These are phyloP conservation scores for Calocera viscosa DNA, from an alignment of 768 basidiomycete species.

Conservation along the genomic window DNA sequence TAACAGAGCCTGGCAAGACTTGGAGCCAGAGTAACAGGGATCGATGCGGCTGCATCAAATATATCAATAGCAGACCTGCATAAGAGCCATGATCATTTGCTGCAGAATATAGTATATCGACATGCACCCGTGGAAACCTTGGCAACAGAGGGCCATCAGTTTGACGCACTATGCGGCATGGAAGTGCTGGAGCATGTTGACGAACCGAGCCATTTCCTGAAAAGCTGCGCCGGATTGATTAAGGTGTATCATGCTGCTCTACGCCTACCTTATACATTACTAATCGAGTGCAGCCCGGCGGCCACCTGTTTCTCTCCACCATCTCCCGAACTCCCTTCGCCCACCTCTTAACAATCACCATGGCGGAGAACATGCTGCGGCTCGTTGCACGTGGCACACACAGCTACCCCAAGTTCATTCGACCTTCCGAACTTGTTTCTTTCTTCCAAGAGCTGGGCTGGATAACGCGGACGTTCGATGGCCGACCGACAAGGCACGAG, in stretches of 20 bases:
- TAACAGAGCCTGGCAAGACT: slow-evolving; percentile 69
- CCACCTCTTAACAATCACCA: slow-evolving; percentile 54
- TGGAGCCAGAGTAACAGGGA: slow-evolving; percentile 77
- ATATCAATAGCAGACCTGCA: slow-evolving; percentile 75
- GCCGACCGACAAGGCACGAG: slow-evolving; percentile 46
- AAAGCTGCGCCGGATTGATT: slow-evolving; percentile 67
- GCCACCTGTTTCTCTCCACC: slow-evolving; percentile 89
- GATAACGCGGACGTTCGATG: slow-evolving; percentile 44
- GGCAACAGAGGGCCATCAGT: slow-evolving; percentile 45
- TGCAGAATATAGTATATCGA: slow-evolving; percentile 49
- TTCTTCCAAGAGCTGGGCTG: slow-evolving; percentile 58
- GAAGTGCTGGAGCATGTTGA: slow-evolving; percentile 98
- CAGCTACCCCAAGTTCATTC: slow-evolving; percentile 79
- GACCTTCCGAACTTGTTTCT: slow-evolving; percentile 67
- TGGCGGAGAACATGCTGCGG: slow-evolving; percentile 71
- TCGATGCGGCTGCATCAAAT: slow-evolving; percentile 84
- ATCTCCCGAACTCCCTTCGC: slow-evolving; percentile 74
- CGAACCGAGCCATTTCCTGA: slow-evolving; percentile 72
- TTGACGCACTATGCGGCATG: slow-evolving; percentile 92
- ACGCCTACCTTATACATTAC: neutral
- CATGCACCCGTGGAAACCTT: slow-evolving; percentile 67
- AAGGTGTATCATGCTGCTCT: slow-evolving; percentile 44
- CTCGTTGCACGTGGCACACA: slow-evolving; percentile 82
- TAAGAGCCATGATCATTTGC: slow-evolving; percentile 58
- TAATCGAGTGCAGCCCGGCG: slow-evolving; percentile 59